phyloP scores from a whole-genome alignment of 2,329 filamentous ascomycete species.

The Ceratocystis eucalypticola region DNA sequence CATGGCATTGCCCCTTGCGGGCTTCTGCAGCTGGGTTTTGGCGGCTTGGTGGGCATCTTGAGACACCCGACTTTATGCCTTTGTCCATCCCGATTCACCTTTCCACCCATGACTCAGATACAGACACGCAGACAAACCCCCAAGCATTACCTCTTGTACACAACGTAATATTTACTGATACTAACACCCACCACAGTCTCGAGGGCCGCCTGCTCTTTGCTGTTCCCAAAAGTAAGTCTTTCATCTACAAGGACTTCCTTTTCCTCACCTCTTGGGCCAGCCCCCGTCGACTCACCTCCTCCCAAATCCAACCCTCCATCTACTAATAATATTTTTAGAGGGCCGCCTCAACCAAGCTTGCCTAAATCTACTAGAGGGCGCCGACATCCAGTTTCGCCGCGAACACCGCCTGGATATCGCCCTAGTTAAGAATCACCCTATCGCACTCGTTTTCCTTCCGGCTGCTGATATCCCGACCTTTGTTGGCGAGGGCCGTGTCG shows the following conservation, averaged over 20 bases:
- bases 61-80: background rate
- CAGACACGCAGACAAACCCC: background rate
- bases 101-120: background rate
- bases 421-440: constrained; percentile 88
- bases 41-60: background rate
- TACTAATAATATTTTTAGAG: constrained; percentile 42
- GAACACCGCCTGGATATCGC: constrained; percentile 94
- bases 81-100: background rate
- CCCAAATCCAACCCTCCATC: constrained; percentile 4
- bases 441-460: constrained; percentile 92
- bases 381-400: constrained; percentile 91
- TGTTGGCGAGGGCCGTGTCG: constrained; percentile 84
- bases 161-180: background rate
- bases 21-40: background rate
- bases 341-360: constrained; percentile 79
- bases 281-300: background rate
- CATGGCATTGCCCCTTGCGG: background rate
- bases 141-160: background rate
- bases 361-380: constrained; percentile 81
- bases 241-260: background rate
- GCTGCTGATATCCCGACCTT: constrained; percentile 96
- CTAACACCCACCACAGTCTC: constrained; percentile 42
- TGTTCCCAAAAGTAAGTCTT: constrained; percentile 83
- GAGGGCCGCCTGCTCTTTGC: constrained; percentile 90
- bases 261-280: background rate